phyloP scores from a whole-genome alignment of 2,329 filamentous ascomycete genomes.

The Gliomastix tumulicola region DNA sequence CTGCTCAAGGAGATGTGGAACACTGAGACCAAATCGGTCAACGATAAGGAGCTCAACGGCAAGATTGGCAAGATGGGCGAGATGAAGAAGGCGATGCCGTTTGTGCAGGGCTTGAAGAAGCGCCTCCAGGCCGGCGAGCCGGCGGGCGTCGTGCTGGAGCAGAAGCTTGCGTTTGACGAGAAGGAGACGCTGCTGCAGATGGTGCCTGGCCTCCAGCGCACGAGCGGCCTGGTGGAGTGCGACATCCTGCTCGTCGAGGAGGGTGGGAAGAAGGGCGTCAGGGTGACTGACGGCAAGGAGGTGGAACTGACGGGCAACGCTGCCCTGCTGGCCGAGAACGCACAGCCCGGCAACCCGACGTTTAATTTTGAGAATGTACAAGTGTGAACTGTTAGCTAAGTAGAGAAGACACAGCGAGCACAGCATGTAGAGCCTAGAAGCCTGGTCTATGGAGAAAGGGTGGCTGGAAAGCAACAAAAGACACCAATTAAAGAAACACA shows the following conservation, averaged over 20 bases:
- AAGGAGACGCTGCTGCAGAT: conserved; percentile 68
- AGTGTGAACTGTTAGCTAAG: conserved; percentile 13
- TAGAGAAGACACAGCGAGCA: too few relatives aligned
- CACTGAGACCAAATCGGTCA: conserved; percentile 48
- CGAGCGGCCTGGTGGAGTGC: conserved; percentile 58
- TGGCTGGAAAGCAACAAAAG: conserved; percentile 2
- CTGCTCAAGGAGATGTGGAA: conserved; percentile 68
- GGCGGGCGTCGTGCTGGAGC: conserved; percentile 64
- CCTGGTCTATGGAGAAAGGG: too few relatives aligned
- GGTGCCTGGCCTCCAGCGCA: conserved; percentile 66
- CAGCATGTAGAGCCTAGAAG: too few relatives aligned
- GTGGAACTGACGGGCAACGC: too few relatives aligned
- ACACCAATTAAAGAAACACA: not conserved
- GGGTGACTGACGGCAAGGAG: conserved; percentile 40
- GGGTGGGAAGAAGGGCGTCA: conserved; percentile 51
- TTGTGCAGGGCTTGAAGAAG: conserved; percentile 82
- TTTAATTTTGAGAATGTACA: conserved; percentile 82
- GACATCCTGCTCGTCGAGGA: conserved; percentile 63
- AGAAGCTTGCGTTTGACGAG: conserved; percentile 85
- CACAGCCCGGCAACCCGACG: conserved; percentile 74
- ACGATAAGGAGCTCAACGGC: conserved; percentile 76
- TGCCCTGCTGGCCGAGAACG: conserved; percentile 64
- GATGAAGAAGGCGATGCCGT: conserved; percentile 98
- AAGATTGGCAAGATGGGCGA: conserved; percentile 77
- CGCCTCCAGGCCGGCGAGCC: conserved; percentile 67